Evolutionary conservation across 768 basidiomycete species (phyloP).

Genomic region (Pisolithus orientalis): DNA sequence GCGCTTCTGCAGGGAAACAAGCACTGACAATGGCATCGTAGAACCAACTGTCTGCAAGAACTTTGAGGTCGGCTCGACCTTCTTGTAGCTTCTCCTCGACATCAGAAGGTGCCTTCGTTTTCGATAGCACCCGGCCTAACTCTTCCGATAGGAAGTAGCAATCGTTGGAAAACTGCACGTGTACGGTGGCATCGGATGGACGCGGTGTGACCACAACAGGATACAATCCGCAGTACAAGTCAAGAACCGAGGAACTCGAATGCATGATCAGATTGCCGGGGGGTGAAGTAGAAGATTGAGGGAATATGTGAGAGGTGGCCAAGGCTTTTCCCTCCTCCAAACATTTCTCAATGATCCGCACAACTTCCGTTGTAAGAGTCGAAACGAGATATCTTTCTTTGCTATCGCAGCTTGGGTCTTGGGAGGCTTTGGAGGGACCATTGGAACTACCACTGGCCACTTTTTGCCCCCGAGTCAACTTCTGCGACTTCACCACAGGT

Average conservation of each 20-base stretch:
- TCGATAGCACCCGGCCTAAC: constrained; percentile 21
- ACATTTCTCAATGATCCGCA: constrained; percentile 52
- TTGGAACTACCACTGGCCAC: constrained; percentile 18
- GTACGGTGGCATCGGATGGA: constrained; percentile 44
- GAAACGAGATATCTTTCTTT: constrained; percentile 60
- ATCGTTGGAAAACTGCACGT: constrained; percentile 80
- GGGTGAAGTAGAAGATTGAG: constrained; percentile 24
- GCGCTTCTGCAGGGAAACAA: not conserved
- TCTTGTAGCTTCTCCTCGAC: constrained; percentile 47
- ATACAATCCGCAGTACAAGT: constrained; percentile 75
- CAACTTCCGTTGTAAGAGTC: constrained; percentile 44
- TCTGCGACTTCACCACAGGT: constrained; percentile 53
- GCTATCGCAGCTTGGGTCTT: constrained; percentile 6
- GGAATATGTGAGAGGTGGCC: constrained; percentile 48
- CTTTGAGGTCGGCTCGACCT: constrained; percentile 42
- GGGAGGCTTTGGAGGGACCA: constrained; percentile 14
- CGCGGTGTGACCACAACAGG: constrained; percentile 52
- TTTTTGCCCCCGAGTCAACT: constrained; percentile 24
- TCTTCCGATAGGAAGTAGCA: constrained; percentile 60
- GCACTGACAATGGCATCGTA: constrained; percentile 60
- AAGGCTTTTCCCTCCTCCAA: constrained; percentile 66
- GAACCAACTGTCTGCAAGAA: constrained; percentile 64
- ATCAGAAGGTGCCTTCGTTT: constrained; percentile 23
- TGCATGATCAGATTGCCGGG: constrained; percentile 55
- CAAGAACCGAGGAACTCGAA: constrained; percentile 60